A percentile compares a stretch with the other conserved stretches of the same genome.
phyloP scores from a whole-genome alignment of 345 rosid genomes.

The Acer negundo region DNA sequence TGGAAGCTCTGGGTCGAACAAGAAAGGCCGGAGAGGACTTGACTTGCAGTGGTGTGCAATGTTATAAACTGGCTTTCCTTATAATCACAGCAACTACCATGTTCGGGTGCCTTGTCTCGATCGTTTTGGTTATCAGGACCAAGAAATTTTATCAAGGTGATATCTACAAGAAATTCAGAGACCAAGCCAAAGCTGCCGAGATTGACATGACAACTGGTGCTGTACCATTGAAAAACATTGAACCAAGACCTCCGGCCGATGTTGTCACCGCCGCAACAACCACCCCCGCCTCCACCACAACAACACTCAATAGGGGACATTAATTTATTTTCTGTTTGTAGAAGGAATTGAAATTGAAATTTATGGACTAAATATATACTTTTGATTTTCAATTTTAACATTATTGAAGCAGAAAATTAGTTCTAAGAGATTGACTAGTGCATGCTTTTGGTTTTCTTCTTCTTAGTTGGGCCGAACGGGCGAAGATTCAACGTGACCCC shows the following conservation, averaged over 20 bases:
- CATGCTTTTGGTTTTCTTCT: no score
- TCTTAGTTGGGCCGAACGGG: no score
- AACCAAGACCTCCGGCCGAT: not conserved
- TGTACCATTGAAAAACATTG: not conserved
- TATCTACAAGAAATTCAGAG: constrained; percentile 36
- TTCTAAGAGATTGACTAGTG: no score
- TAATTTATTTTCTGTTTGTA: no score
- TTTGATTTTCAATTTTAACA: no score
- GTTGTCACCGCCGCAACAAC: not conserved
- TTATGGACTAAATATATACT: no score
- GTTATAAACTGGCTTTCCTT: constrained; percentile 35
- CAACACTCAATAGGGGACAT: not conserved
- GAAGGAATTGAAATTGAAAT: not conserved
- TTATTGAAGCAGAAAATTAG: no score
- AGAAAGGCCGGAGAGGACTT: constrained; percentile 26
- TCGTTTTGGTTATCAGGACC: constrained; percentile 32
- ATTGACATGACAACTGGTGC: constrained; percentile 7
- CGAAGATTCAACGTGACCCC: no score
- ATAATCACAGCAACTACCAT: constrained; percentile 34
- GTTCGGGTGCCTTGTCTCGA: constrained; percentile 28
- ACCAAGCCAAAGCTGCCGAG: constrained; percentile 19
- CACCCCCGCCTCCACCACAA: not conserved
- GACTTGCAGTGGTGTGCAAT: constrained; percentile 31
- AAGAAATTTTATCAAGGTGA: constrained; percentile 38
- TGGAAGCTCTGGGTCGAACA: constrained; percentile 22